Evolutionary conservation across 2,329 filamentous ascomycete genomes (phyloP).

Genomic region (Aspergillus sp.): DNA sequence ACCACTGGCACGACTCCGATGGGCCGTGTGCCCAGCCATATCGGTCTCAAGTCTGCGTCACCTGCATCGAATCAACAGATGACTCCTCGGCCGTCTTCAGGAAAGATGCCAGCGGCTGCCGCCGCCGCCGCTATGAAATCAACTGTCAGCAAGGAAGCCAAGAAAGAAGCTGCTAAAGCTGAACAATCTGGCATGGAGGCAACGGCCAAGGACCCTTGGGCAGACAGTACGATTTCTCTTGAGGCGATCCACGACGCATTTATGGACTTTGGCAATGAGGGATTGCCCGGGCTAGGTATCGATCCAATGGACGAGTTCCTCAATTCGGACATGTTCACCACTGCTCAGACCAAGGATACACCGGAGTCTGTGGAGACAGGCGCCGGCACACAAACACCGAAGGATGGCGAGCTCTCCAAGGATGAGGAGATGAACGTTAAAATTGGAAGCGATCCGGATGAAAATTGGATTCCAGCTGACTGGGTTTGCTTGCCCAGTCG

Average conservation of each 20-base stretch:
- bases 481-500: conserved; percentile 27
- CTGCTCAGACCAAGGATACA: conserved; percentile 27
- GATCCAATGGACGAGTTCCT: conserved; percentile 34
- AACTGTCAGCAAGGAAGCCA: conserved; percentile 18
- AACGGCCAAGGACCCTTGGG: conserved; percentile 29
- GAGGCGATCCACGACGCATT: conserved; percentile 35
- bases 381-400: conserved; percentile 31
- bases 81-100: conserved; percentile 21
- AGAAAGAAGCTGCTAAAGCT: conserved; percentile 19
- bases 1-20: conserved; percentile 25
- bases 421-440: conserved; percentile 25
- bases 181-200: conserved; percentile 10
- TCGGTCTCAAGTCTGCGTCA: conserved; percentile 27
- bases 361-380: conserved; percentile 32
- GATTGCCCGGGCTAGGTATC: conserved; percentile 21
- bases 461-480: conserved; percentile 26
- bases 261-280: conserved; percentile 23
- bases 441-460: conserved; percentile 17
- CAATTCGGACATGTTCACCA: conserved; percentile 29
- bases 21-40: conserved; percentile 27
- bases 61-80: conserved; percentile 28
- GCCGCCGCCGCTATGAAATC: conserved; percentile 16
- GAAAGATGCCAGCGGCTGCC: conserved; percentile 13
- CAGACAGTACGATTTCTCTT: conserved; percentile 30
- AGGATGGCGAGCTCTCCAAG: conserved; percentile 28